phyloP scores from a whole-genome alignment of 768 basidiomycete genomes.

The Nidula microcarpa region DNA sequence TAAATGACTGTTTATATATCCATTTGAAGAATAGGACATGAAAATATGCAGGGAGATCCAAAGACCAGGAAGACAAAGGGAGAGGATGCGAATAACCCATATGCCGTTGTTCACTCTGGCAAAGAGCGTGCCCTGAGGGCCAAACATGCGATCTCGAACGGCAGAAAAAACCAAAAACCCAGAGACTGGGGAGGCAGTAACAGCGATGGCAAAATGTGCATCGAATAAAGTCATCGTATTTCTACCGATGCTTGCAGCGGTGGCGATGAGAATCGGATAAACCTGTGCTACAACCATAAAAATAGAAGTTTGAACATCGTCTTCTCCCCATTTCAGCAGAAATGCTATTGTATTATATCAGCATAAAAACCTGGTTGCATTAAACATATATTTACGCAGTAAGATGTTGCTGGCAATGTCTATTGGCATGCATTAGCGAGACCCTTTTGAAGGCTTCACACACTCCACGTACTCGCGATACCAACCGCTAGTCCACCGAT shows the following conservation, averaged over 20 bases:
- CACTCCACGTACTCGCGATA: slow-evolving; percentile 6
- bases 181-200: slow-evolving; percentile 11
- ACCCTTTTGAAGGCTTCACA: neutral
- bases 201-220: slow-evolving; percentile 12
- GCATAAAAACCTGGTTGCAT: neutral
- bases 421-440: neutral
- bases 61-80: slow-evolving; percentile 4
- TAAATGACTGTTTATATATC: slow-evolving; percentile 9
- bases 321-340: slow-evolving; percentile 4
- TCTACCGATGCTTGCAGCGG: slow-evolving; percentile 7
- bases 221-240: slow-evolving; percentile 12
- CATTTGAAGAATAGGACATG: slow-evolving; percentile 9
- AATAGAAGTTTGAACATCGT: slow-evolving; percentile 5
- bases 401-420: neutral
- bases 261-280: slow-evolving; percentile 12
- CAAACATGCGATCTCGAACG: slow-evolving; percentile 2
- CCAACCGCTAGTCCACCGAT: slow-evolving; percentile 12
- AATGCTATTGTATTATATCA: slow-evolving; percentile 3
- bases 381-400: neutral
- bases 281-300: slow-evolving; percentile 13
- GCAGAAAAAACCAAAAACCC: slow-evolving; percentile 11
- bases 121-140: slow-evolving; percentile 2
- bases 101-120: neutral
- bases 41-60: slow-evolving; percentile 10
- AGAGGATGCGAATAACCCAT: slow-evolving; percentile 5